These are phyloP conservation scores for Mimosa pudica DNA, from an alignment of 306 rosid genomes.

Conservation along the genomic window DNA sequence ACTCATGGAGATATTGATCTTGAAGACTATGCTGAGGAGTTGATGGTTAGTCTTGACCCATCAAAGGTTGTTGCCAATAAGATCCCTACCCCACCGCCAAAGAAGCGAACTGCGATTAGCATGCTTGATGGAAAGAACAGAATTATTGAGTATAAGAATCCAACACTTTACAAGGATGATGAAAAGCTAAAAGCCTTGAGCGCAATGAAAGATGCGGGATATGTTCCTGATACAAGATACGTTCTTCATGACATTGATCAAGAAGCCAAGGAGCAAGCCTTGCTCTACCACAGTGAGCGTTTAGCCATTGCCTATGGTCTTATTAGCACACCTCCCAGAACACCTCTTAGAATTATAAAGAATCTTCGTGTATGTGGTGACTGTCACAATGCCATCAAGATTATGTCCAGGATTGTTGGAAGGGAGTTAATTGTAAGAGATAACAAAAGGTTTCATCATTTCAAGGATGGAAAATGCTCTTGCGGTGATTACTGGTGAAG, in stretches of 20 bases:
- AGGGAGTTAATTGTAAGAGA: conserved; percentile 11
- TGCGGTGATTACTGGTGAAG: conserved; percentile 94
- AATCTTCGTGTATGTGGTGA: conserved; percentile 15
- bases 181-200: conserved; percentile 14
- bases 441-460: conserved; percentile 17
- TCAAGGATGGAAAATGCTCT: conserved; percentile 14
- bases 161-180: conserved; percentile 54
- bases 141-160: conserved; percentile 4
- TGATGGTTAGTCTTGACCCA: neutral
- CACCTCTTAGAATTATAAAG: conserved; percentile 14
- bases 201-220: conserved; percentile 1
- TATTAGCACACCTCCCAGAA: conserved; percentile 11
- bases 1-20: conserved; percentile 12
- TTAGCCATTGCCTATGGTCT: conserved; percentile 16
- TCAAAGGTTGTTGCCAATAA: neutral
- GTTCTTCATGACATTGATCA: conserved; percentile 17
- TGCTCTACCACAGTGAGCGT: conserved; percentile 21
- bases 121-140: conserved; percentile 12
- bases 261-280: conserved; percentile 14
- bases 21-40: neutral
- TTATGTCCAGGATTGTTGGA: conserved; percentile 12
- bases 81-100: conserved; percentile 24
- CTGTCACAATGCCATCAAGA: conserved; percentile 12
- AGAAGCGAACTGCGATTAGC: conserved; percentile 51
- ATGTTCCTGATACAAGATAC: conserved; percentile 14